phyloP scores from a whole-genome alignment of 495 filamentous ascomycete genomes.

The Daldinia grandis region DNA sequence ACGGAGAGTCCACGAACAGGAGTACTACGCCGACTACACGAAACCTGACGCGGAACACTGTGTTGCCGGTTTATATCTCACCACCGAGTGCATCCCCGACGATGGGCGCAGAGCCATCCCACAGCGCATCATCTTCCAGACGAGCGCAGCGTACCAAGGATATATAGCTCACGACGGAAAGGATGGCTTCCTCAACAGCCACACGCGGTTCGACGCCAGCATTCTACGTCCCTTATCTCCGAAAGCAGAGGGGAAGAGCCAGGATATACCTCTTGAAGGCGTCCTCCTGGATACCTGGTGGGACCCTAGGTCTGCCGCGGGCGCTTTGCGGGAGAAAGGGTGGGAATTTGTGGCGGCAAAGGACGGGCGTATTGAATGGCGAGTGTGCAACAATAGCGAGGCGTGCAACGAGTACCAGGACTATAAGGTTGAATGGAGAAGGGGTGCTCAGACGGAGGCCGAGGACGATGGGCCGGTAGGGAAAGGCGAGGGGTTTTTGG shows the following conservation, averaged over 20 bases:
- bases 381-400: constrained; percentile 27
- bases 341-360: constrained; percentile 30
- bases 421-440: constrained; percentile 30
- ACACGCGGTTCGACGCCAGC: constrained; percentile 35
- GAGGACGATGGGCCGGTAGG: constrained; percentile 14
- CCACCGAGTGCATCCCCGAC: background rate
- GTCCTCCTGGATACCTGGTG: constrained; percentile 3
- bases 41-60: background rate
- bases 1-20: background rate
- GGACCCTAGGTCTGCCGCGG: background rate
- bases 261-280: constrained; percentile 10
- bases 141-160: constrained; percentile 19
- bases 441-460: constrained; percentile 5
- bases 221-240: constrained; percentile 26
- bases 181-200: constrained; percentile 15
- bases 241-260: background rate
- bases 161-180: constrained; percentile 16
- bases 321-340: constrained; percentile 4
- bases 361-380: constrained; percentile 20
- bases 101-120: background rate
- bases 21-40: background rate
- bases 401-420: background rate
- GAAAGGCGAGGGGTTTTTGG: constrained; percentile 23
- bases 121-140: constrained; percentile 27
- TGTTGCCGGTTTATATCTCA: constrained; percentile 11